Base-by-base conservation (phyloP, 78 protist genomes). In the Carpediemonas membranifera region DNA sequence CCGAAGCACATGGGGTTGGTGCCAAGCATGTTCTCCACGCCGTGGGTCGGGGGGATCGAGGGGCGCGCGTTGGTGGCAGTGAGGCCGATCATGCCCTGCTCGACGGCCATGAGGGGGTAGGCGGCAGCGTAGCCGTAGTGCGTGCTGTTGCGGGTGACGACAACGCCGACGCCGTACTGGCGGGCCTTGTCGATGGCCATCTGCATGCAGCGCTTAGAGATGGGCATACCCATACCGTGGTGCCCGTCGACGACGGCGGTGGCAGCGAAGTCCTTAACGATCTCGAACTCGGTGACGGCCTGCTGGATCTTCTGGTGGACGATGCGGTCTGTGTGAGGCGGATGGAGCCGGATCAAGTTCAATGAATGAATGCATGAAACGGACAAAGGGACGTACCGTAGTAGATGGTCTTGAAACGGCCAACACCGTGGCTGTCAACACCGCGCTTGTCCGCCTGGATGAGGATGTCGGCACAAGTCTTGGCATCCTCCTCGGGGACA, bases 201-300 rank as follows among this genome's bases (percentile, higher is more conserved):
- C 51, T 72, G 71, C 64, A 53, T 47, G 28, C 66, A 36, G 15
- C 31, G 11, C 34, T 72, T 44, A 1, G 68, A 5, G 15, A 72
- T 44, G 11, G 39, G 59, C 18, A 57, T 64, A 2, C 77, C 77
- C 37, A 58, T 57, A 15, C 77, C 65, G 65, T 72, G 54, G 34
- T 72, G 77, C 18, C 68, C 77, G 58, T 72, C 77, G 56, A 72
- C 34, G 21, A 72, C 77, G 53, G 77, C 77, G 25, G 77, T 72
- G 35, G 69, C 58, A 5, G 66, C 16, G 3, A 66, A 57, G 13
- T 72, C 68, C 9, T 30, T 2, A 15, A 61, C 77, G 19, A 72
- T 60, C 3, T 59, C 68, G 56, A 59, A 47, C 5, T 72, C 25
- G 25, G 65, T 60, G 25, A 13, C 55, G 3, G 77, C 51, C 7